phyloP scores from a whole-genome alignment of 805 yeast genomes.

The Alloascoidea hylecoeti region DNA sequence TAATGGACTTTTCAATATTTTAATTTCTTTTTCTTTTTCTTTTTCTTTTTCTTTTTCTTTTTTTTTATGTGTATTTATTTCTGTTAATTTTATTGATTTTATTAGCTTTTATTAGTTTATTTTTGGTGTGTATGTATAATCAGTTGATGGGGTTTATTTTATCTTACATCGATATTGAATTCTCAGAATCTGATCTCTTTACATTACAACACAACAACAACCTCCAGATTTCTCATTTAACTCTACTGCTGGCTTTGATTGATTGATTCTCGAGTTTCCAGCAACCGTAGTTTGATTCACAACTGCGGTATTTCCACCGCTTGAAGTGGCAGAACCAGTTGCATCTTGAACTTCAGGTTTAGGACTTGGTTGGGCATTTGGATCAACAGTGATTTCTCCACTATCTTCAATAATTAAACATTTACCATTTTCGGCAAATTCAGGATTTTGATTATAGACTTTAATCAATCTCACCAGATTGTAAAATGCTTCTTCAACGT shows the following conservation, averaged over 20 bases:
- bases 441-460: constrained; percentile 10
- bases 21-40: too few species aligned
- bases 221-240: constrained; percentile 2
- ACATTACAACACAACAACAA: constrained; percentile 4
- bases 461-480: constrained; percentile 47
- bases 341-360: constrained; percentile 2
- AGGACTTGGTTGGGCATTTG: not conserved
- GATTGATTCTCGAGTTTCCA: not conserved
- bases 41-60: too few species aligned
- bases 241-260: constrained; percentile 3
- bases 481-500: constrained; percentile 78
- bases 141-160: too few species aligned
- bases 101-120: too few species aligned
- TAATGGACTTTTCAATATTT: too few species aligned
- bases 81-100: too few species aligned
- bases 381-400: not conserved
- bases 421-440: constrained; percentile 4
- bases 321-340: constrained; percentile 4
- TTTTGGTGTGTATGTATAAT: too few species aligned
- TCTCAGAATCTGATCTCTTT: too few species aligned
- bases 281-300: not conserved
- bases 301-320: constrained; percentile 3
- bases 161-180: too few species aligned
- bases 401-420: not conserved
- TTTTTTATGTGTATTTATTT: too few species aligned